phyloP scores from a whole-genome alignment of 768 basidiomycete species.

The Phanerochaete sordida region DNA sequence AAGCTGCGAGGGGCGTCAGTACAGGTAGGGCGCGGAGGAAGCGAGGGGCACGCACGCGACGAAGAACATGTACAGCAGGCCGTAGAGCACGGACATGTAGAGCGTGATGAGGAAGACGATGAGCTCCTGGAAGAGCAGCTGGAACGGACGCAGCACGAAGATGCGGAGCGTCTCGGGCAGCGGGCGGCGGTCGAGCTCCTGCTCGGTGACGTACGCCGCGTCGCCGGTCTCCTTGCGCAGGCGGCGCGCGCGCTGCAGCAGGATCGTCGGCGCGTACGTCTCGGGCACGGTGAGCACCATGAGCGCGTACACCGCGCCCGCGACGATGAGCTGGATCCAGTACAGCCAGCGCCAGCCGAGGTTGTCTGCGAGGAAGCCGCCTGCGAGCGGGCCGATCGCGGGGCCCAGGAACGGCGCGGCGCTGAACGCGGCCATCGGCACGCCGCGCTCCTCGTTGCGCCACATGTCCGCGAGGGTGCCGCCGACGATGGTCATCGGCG shows the following conservation, averaged over 20 bases:
- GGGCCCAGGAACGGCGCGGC: slow-evolving; percentile 51
- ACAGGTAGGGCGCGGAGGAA: background rate
- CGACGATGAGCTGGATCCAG: slow-evolving; percentile 58
- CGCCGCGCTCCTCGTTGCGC: slow-evolving; percentile 39
- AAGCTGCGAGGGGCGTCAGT: slow-evolving; percentile 17
- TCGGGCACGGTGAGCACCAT: slow-evolving; percentile 63
- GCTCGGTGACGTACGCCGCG: slow-evolving; percentile 44
- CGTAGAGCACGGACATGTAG: slow-evolving; percentile 66
- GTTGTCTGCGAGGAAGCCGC: slow-evolving; percentile 47
- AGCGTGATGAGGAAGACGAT: slow-evolving; percentile 56
- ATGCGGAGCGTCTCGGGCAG: slow-evolving; percentile 40
- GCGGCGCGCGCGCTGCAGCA: slow-evolving; percentile 45
- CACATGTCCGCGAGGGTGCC: slow-evolving; percentile 64
- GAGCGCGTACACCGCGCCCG: slow-evolving; percentile 43
- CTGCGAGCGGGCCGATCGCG: slow-evolving; percentile 33
- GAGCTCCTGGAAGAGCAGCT: slow-evolving; percentile 61
- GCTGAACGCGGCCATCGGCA: slow-evolving; percentile 50
- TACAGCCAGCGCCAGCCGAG: slow-evolving; percentile 74
- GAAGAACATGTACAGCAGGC: slow-evolving; percentile 58
- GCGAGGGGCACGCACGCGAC: slow-evolving; percentile 38
- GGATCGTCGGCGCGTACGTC: slow-evolving; percentile 57
- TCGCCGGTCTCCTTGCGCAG: slow-evolving; percentile 54
- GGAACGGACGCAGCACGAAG: slow-evolving; percentile 56
- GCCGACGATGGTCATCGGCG: slow-evolving; percentile 41
- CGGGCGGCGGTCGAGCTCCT: slow-evolving; percentile 39